Conservation (phyloP, 1,284 basidiomycete species). For the Rhodotorula sp. region DNA sequence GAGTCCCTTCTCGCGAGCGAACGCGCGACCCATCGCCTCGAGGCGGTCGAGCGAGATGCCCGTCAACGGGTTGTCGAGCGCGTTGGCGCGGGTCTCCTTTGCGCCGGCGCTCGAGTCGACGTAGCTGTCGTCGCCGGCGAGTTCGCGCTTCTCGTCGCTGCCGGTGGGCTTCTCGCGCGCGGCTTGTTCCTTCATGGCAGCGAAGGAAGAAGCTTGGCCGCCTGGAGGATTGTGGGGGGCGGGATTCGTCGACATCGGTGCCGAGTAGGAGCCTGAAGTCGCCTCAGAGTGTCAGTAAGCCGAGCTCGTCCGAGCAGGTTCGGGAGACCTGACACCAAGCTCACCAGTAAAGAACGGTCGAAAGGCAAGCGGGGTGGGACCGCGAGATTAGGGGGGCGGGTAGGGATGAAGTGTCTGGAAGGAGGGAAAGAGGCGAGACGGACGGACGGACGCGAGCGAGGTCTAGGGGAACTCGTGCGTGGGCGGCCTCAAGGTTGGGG, state of each 20-base stretch:
- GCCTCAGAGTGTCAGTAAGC: too few species aligned
- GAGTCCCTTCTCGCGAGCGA: constrained; percentile 37
- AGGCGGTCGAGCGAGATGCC: constrained; percentile 41
- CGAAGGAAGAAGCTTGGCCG: not conserved
- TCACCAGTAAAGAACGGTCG: too few species aligned
- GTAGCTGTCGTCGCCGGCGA: constrained; percentile 19
- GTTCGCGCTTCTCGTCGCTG: constrained; percentile 25
- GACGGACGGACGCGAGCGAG: too few species aligned
- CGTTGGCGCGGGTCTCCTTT: not conserved
- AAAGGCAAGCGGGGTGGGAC: too few species aligned
- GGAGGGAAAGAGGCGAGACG: too few species aligned
- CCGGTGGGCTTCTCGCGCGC: constrained; percentile 14
- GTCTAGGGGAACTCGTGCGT: too few species aligned
- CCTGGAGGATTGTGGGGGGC: not conserved
- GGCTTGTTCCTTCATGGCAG: constrained; percentile 7
- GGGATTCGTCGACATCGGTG: not conserved
- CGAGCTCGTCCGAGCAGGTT: too few species aligned
- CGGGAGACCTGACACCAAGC: too few species aligned
- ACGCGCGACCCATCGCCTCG: constrained; percentile 37
- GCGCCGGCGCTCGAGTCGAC: constrained; percentile 1
- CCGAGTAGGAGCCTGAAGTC: not conserved
- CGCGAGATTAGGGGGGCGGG: too few species aligned
- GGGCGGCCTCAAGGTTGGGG: too few species aligned
- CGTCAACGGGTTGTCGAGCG: constrained; percentile 39
- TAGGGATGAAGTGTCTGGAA: too few species aligned